Base-by-base conservation (phyloP, 805 yeast genomes). In the Blastobotrys attinorum region DNA sequence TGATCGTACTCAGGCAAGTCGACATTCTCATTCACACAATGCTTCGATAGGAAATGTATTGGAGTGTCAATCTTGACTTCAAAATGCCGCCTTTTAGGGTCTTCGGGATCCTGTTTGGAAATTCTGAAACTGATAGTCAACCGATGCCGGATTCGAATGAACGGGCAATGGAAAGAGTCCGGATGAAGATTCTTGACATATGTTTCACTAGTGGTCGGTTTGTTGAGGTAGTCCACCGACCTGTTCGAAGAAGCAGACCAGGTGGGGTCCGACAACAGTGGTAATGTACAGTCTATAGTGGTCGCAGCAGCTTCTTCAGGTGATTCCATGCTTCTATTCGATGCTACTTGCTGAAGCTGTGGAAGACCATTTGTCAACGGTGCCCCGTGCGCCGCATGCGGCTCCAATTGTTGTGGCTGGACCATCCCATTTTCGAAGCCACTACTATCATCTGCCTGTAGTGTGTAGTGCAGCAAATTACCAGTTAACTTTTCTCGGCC, bases 1-100 rank as follows among this genome's bases (percentile, higher is more conserved):
- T 13, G 35, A 35, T 50, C 40, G 44, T 61, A 61, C 25, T 44
- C 40, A 6, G 65, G 65, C 36, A 61, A 52, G 21, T 51, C 55
- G 27, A 59, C 54, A 46, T 48, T 61, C 8, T 55, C 63, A 20
- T 44, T 47, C 16, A 50, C 51, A 42, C 65, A 61, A 44, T 48
- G 50, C 33, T 54, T 46, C 29, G 60, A 53, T 31, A 89, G 65
- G 2, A 92, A 70, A 56, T 84, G 94, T 47, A 92, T 79, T 2
- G 98, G 98, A 2, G 96, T 85, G 62, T 92, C 99, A 44, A 92
- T 88, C 47, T 86, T 80, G 42, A 92, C 84, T 65, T 92, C 99
- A 59, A 83, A 92, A 59, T 90, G 97, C 58, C 89, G 89, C 40
- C 94, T 70, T 58, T 85, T 85, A 18, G 61, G 59, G 44, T 56